A percentile compares a stretch with the other conserved stretches of the same genome.
These are phyloP conservation scores for Asparagopsis taxiformis DNA, from an alignment of 31 red algal species.

Conservation along the genomic window DNA sequence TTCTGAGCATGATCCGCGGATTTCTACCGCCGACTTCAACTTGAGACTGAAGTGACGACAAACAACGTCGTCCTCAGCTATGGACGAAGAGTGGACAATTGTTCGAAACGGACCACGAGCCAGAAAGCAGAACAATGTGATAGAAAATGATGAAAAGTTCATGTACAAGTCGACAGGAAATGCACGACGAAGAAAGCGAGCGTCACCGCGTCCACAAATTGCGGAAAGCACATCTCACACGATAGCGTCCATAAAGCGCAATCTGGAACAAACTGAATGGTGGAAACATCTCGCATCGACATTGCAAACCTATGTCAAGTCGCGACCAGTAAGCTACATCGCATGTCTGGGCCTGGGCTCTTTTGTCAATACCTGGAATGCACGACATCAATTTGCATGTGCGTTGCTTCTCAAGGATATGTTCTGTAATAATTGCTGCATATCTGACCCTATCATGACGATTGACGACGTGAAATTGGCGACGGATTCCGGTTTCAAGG, in stretches of 20 bases:
- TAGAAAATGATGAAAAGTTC: too few species aligned
- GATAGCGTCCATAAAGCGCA: not conserved
- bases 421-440: not conserved
- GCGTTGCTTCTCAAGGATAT: conserved; percentile 1
- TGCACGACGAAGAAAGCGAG: too few species aligned
- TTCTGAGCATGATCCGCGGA: too few species aligned
- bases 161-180: too few species aligned
- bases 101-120: too few species aligned
- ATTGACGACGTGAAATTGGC: not conserved
- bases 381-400: conserved; percentile 11
- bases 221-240: not conserved
- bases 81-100: too few species aligned
- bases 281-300: not conserved
- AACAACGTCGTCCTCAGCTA: too few species aligned
- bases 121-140: too few species aligned
- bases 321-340: not conserved
- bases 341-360: conserved; percentile 10
- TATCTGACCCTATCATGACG: not conserved
- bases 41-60: too few species aligned
- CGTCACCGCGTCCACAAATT: too few species aligned
- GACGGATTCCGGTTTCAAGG: not conserved
- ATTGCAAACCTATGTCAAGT: not conserved
- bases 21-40: too few species aligned
- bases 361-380: not conserved
- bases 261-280: not conserved